Evolutionary conservation across 257 asterid genomes (phyloP), one percentile per base, ranked within the genome.

Genomic region (Solanum medicagineum): DNA sequence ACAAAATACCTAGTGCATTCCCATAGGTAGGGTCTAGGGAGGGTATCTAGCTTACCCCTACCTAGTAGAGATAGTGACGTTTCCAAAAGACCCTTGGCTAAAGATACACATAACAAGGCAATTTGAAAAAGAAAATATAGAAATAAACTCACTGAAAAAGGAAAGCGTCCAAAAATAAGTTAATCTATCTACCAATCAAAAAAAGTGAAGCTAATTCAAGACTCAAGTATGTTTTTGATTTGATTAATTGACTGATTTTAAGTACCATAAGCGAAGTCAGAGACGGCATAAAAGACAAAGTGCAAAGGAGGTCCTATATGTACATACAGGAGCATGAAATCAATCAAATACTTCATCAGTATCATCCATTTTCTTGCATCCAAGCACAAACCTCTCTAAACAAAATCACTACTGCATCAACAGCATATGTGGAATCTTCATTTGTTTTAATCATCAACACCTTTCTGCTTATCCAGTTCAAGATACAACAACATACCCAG

Each of bases 401-500:
- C 20, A 68, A 68, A 71, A 44, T 91, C 87, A 92, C 97, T 49
- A 93, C 97, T 9, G 91, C 88, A 88, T 92, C 95, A 6, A 42
- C 42, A 0, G 95, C 92, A 44, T 92, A 93, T 49, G 97, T 91
- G 29, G 83, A 91, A 56, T 95, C 98, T 89, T 89, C 94, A 86
- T 92, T 93, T 36, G 97, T 92, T 87, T 94, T 94, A 66, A 95
- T 89, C 90, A 94, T 88, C 81, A 87, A 93, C 55, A 92, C 94
- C 14, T 22, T 91, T 85, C 73, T 97, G 93, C 66, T 24, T 70
- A 40, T 11, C 14, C 20, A 14, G 44, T 65, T 20, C 73, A 14
- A 65, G 26, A 26, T 40, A 29, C 20, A 32, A 32, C 36, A 32
- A 0, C 32, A 29, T 29, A 32, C 0, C 36, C 36, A 32, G 4